Conservation (phyloP, 768 basidiomycete genomes). For the Coprinopsis cinerea region DNA sequence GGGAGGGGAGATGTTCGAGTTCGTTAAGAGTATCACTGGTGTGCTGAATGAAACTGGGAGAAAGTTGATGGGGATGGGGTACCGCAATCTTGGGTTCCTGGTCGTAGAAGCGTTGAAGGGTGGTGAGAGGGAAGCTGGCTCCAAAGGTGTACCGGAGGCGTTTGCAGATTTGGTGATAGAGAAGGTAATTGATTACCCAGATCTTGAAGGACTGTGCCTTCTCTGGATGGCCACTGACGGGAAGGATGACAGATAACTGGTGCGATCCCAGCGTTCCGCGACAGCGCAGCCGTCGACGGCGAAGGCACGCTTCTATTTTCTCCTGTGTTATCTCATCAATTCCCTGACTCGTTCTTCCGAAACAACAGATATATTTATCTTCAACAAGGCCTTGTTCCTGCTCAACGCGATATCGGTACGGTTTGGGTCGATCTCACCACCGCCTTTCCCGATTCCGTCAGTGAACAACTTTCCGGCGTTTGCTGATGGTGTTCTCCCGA, state of each 20-base stretch:
- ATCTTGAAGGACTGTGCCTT: no score
- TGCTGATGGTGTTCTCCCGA: slow-evolving; percentile 78
- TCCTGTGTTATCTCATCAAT: slow-evolving; percentile 1
- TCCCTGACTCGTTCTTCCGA: no score
- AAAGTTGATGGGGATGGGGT: slow-evolving; percentile 53
- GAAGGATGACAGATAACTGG: slow-evolving; percentile 73
- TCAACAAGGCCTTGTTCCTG: slow-evolving; percentile 87
- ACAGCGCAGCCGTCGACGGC: slow-evolving; percentile 64
- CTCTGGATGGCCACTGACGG: no score
- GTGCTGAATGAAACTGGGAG: slow-evolving; percentile 71
- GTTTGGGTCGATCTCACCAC: slow-evolving; percentile 49
- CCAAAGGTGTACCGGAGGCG: slow-evolving; percentile 5
- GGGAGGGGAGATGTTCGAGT: slow-evolving; percentile 66
- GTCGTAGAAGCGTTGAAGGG: slow-evolving; percentile 63
- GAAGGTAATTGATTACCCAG: slow-evolving; percentile 38
- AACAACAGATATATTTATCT: slow-evolving; percentile 80
- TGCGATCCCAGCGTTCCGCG: slow-evolving; percentile 77
- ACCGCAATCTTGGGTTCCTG: slow-evolving; percentile 68
- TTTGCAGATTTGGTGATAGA: slow-evolving; percentile 55
- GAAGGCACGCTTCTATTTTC: slow-evolving; percentile 40
- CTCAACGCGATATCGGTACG: slow-evolving; percentile 63
- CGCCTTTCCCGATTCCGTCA: slow-evolving; percentile 58
- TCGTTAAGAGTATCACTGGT: slow-evolving; percentile 60
- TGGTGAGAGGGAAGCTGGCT: slow-evolving; percentile 28
- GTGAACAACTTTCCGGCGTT: slow-evolving; percentile 61